A percentile compares a stretch with the other conserved stretches of the same genome.
These are phyloP conservation scores for Pestalotiopsis sp. DNA, from an alignment of 2,329 filamentous ascomycete genomes.

Conservation along the genomic window DNA sequence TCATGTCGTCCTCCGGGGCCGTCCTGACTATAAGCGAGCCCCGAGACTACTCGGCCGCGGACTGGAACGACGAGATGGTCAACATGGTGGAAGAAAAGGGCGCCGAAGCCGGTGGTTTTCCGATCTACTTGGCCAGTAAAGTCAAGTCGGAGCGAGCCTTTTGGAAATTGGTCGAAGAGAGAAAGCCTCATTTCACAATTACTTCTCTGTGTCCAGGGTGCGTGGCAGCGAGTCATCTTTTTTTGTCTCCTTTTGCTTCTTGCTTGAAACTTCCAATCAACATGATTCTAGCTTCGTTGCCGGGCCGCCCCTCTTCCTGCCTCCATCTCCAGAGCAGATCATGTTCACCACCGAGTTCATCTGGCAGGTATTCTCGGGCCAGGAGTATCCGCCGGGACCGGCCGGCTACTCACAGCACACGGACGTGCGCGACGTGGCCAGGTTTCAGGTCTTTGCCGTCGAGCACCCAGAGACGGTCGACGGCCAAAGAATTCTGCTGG, in stretches of 20 bases:
- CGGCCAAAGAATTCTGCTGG: neutral
- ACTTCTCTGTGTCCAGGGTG: neutral
- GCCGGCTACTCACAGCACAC: neutral
- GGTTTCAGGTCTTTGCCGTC: neutral
- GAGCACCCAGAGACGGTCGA: neutral
- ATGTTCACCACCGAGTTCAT: neutral
- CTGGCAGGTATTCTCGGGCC: slow-evolving; percentile 4
- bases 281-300: neutral
- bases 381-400: neutral
- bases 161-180: neutral
- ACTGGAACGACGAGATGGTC: neutral
- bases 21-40: neutral
- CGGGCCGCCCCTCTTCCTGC: slow-evolving; percentile 3
- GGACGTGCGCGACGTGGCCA: slow-evolving; percentile 2
- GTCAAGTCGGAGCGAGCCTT: neutral
- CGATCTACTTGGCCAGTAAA: slow-evolving; percentile 2
- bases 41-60: neutral
- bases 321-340: neutral
- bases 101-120: neutral
- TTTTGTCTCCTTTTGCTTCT: too few species aligned
- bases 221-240: neutral
- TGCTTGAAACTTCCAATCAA: neutral
- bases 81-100: neutral
- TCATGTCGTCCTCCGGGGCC: neutral
- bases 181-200: neutral